These are phyloP conservation scores for Rhizophlyctis rosea DNA, from an alignment of 192 early-diverging fungal genomes.

Conservation along the genomic window DNA sequence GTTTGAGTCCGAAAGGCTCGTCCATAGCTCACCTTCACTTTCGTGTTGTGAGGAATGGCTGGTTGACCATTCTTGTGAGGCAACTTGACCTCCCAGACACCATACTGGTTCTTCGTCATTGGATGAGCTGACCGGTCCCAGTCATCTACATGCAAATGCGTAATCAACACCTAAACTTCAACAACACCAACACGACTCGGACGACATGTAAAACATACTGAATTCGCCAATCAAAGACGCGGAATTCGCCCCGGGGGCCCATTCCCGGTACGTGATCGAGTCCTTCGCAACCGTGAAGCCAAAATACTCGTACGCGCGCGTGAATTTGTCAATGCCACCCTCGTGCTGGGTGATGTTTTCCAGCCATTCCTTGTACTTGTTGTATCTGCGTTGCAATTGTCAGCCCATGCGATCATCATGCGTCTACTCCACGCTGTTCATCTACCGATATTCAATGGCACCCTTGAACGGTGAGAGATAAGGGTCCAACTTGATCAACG, in stretches of 20 bases:
- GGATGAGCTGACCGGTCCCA: conserved; percentile 75
- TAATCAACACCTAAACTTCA: conserved; percentile 1
- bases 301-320: conserved; percentile 73
- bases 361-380: conserved; percentile 53
- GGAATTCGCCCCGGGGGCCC: conserved; percentile 80
- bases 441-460: conserved; percentile 59
- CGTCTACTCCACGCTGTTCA: no score
- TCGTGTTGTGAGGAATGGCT: conserved; percentile 80
- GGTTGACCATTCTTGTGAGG: conserved; percentile 62
- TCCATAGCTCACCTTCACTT: conserved; percentile 68
- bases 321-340: conserved; percentile 82
- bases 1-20: conserved; percentile 5
- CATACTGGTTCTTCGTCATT: conserved; percentile 79
- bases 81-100: conserved; percentile 75
- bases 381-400: conserved; percentile 1
- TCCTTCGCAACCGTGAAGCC: conserved; percentile 74
- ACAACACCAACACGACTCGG: background rate
- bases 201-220: conserved; percentile 54
- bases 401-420: background rate
- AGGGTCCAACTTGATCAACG: conserved; percentile 67
- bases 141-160: conserved; percentile 50
- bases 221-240: conserved; percentile 92
- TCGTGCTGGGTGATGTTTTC: conserved; percentile 63
- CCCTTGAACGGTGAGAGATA: conserved; percentile 72
- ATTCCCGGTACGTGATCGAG: conserved; percentile 83